A percentile compares a stretch with the other conserved stretches of the same genome.
phyloP scores from a whole-genome alignment of 225 moss, liverwort and hornwort genomes.

The Polytrichum formosum region DNA sequence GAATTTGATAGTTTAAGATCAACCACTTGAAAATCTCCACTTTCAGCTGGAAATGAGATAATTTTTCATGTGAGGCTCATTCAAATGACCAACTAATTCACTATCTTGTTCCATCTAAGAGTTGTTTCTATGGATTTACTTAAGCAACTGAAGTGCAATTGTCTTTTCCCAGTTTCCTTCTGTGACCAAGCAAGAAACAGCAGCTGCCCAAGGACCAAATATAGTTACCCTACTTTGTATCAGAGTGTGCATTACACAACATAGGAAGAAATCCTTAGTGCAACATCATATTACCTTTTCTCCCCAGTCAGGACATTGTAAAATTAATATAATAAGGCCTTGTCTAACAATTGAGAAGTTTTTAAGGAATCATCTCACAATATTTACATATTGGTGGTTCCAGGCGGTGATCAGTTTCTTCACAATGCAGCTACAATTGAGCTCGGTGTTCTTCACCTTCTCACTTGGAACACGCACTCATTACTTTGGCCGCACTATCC shows the following conservation, averaged over 20 bases:
- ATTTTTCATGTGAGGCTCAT: neutral
- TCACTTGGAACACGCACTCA: slow-evolving; percentile 69
- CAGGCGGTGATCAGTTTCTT: slow-evolving; percentile 55
- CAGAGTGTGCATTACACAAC: too few species aligned
- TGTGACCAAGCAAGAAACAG: too few species aligned
- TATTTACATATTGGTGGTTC: slow-evolving; percentile 6
- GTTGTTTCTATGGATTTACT: neutral
- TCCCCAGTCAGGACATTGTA: neutral
- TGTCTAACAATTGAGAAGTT: neutral
- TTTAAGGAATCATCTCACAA: neutral
- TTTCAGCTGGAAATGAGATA: neutral
- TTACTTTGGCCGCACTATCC: slow-evolving; percentile 69
- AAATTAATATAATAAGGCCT: neutral
- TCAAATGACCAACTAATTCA: neutral
- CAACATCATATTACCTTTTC: neutral
- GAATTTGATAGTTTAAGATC: slow-evolving; percentile 1
- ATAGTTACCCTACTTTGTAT: too few species aligned
- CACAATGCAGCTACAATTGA: slow-evolving; percentile 66
- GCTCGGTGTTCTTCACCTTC: slow-evolving; percentile 69
- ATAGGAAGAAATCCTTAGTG: neutral
- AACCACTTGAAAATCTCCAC: neutral
- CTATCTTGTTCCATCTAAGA: neutral
- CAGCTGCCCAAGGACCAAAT: too few species aligned
- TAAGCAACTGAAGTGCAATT: too few species aligned
- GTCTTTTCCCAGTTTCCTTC: too few species aligned